These are phyloP conservation scores for Monilinia aucupariae DNA, from an alignment of 2,329 filamentous ascomycete genomes.

Conservation along the genomic window DNA sequence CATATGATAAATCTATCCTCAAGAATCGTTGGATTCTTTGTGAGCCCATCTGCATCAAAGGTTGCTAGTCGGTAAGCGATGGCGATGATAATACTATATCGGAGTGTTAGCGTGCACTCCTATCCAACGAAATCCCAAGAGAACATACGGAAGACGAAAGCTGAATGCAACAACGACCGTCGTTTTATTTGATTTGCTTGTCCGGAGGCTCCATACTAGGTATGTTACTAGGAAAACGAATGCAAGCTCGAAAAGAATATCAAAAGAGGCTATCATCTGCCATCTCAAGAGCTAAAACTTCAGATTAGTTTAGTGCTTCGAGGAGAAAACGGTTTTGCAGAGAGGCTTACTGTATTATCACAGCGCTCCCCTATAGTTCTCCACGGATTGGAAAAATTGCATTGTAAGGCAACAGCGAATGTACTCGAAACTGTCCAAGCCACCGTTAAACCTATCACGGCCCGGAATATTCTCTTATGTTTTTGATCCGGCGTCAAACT, in stretches of 20 bases:
- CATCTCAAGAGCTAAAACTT: conserved; percentile 36
- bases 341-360: conserved; percentile 11
- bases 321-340: not conserved
- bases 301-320: not conserved
- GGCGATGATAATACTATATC: conserved; percentile 38
- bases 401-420: conserved; percentile 39
- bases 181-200: conserved; percentile 36
- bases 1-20: conserved; percentile 37
- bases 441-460: conserved; percentile 28
- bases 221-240: conserved; percentile 38
- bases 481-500: conserved; percentile 42
- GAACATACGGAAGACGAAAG: conserved; percentile 38
- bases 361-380: conserved; percentile 34
- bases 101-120: not conserved
- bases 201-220: conserved; percentile 39
- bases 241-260: conserved; percentile 39
- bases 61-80: conserved; percentile 38
- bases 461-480: conserved; percentile 37
- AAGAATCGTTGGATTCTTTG: conserved; percentile 37
- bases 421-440: conserved; percentile 39
- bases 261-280: conserved; percentile 38
- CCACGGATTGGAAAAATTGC: conserved; percentile 39
- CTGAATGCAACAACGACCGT: conserved; percentile 39
- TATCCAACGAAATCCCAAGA: not conserved
- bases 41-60: conserved; percentile 32